A percentile compares a stretch with the other conserved stretches of the same genome.
phyloP scores from a whole-genome alignment of 192 early-diverging fungal genomes.

The Coemansia sp. region DNA sequence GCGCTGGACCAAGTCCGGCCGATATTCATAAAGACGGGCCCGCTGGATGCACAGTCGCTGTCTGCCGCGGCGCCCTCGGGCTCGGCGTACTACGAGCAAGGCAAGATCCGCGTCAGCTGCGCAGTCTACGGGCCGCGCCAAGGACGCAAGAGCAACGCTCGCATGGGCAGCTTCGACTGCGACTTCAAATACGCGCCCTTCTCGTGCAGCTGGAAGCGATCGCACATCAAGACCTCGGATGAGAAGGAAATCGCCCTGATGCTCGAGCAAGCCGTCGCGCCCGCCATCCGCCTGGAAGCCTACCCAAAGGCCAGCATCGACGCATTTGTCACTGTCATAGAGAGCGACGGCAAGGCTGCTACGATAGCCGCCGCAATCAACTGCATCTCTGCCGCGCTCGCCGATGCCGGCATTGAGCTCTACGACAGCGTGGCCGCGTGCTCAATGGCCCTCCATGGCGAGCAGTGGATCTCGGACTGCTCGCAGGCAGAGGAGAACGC shows the following conservation, averaged over 20 bases:
- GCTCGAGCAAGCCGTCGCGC: constrained; percentile 49
- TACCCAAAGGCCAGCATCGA: constrained; percentile 58
- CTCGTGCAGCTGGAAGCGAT: constrained; percentile 47
- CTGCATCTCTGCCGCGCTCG: constrained; percentile 57
- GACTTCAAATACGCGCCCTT: constrained; percentile 58
- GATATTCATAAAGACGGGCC: constrained; percentile 51
- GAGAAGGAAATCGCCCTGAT: constrained; percentile 54
- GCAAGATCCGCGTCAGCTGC: constrained; percentile 55
- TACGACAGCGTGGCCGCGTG: constrained; percentile 55
- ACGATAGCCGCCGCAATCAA: constrained; percentile 55
- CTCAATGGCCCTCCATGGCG: constrained; percentile 37
- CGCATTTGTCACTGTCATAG: constrained; percentile 56
- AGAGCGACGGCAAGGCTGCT: constrained; percentile 57
- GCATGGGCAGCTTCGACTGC: constrained; percentile 49
- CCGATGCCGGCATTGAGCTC: constrained; percentile 57
- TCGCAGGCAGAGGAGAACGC: constrained; percentile 44
- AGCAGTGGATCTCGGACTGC: constrained; percentile 47
- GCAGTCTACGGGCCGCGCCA: constrained; percentile 56
- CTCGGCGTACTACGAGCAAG: constrained; percentile 57
- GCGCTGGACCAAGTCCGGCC: constrained; percentile 42
- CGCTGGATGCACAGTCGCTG: constrained; percentile 22
- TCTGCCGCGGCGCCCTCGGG: constrained; percentile 45
- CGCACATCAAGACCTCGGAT: constrained; percentile 40
- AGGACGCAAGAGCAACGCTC: constrained; percentile 44
- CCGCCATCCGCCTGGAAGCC: constrained; percentile 53